Conservation (phyloP, 805 yeast genomes). For the Candida nemodendra region DNA sequence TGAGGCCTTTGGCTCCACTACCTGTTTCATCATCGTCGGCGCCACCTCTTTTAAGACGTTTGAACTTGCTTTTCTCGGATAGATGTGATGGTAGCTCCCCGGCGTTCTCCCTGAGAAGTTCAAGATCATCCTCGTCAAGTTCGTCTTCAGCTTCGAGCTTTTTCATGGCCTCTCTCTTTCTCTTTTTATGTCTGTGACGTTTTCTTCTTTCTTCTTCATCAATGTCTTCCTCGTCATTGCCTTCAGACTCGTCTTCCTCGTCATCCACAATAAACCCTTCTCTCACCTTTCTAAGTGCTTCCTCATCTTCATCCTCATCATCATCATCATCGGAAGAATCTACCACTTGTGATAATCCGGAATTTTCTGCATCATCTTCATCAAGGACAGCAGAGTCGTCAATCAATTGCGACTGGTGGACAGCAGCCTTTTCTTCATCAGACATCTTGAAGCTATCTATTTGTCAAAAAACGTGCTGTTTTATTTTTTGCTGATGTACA, state of each 20-base stretch:
- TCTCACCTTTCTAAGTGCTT: conserved; percentile 76
- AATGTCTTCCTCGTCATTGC: conserved; percentile 24
- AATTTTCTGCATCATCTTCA: conserved; percentile 35
- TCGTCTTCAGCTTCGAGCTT: conserved; percentile 52
- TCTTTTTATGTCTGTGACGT: conserved; percentile 36
- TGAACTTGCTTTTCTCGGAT: conserved; percentile 51
- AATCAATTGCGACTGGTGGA: conserved; percentile 12
- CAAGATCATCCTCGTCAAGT: conserved; percentile 93
- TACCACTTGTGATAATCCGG: conserved; percentile 29
- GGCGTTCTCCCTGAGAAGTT: conserved; percentile 83
- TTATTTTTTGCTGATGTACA: too few relatives aligned
- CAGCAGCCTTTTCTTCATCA: conserved; percentile 15
- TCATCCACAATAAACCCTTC: conserved; percentile 96
- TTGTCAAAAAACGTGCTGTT: too few relatives aligned
- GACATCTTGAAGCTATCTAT: conserved; percentile 19
- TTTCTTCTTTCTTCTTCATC: conserved; percentile 35
- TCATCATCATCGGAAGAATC: conserved; percentile 91
- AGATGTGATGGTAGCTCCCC: conserved; percentile 58
- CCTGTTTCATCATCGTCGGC: conserved; percentile 35
- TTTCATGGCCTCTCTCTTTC: conserved; percentile 35
- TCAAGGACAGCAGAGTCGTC: conserved; percentile 32
- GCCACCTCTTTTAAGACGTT: conserved; percentile 79
- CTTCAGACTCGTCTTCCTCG: conserved; percentile 66
- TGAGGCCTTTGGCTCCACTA: conserved; percentile 41
- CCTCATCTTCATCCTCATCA: conserved; percentile 83